Evolutionary conservation across 2,329 filamentous ascomycete species (phyloP).

Genomic region (Pseudocercospora fuligena): DNA sequence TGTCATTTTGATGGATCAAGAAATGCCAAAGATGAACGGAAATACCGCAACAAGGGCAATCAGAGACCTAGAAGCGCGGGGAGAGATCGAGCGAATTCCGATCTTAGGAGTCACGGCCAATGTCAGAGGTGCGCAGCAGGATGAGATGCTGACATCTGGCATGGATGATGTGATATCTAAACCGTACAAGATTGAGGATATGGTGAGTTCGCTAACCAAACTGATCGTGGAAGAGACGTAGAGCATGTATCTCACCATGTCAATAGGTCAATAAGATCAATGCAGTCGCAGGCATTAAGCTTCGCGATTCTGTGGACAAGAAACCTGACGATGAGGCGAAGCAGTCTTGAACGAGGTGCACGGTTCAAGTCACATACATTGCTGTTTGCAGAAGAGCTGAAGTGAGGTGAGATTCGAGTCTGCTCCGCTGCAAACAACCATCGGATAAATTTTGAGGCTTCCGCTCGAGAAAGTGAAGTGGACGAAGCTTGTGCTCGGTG

Average conservation of each 20-base stretch:
- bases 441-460: background rate
- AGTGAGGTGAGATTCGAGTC: background rate
- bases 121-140: slow-evolving; percentile 39
- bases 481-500: background rate
- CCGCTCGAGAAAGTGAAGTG: background rate
- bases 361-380: background rate
- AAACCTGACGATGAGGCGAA: background rate
- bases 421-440: background rate
- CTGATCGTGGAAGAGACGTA: slow-evolving; percentile 10
- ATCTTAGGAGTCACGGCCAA: slow-evolving; percentile 44
- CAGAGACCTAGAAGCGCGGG: slow-evolving; percentile 32
- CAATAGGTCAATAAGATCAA: slow-evolving; percentile 24
- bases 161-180: slow-evolving; percentile 43
- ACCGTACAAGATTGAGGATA: slow-evolving; percentile 41
- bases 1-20: slow-evolving; percentile 42
- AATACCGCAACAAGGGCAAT: slow-evolving; percentile 37
- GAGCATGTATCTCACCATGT: slow-evolving; percentile 14
- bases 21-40: slow-evolving; percentile 43
- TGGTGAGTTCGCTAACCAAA: slow-evolving; percentile 31
- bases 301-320: background rate
- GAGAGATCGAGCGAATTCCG: slow-evolving; percentile 31
- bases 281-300: background rate
- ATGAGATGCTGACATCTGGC: slow-evolving; percentile 38
- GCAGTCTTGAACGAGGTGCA: background rate
- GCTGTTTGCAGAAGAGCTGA: background rate